phyloP scores from a whole-genome alignment of 495 filamentous ascomycete genomes.

The Cenococcum geophilum region DNA sequence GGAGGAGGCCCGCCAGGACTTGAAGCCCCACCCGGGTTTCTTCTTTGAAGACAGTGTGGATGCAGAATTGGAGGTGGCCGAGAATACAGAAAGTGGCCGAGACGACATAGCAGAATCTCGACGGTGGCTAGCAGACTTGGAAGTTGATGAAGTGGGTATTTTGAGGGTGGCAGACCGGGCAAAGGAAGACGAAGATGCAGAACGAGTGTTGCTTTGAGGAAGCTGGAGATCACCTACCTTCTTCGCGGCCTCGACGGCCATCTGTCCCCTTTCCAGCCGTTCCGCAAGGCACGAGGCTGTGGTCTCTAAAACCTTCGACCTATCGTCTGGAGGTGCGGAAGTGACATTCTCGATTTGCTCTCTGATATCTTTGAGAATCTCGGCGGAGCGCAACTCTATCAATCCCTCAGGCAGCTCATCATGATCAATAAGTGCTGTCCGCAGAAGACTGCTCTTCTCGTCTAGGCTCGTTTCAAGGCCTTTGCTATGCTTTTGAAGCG shows the following conservation, averaged over 20 bases:
- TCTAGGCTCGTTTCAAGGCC: slow-evolving; percentile 38
- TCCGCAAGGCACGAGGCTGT: slow-evolving; percentile 19
- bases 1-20: no score
- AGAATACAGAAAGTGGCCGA: no score
- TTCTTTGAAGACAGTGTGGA: neutral
- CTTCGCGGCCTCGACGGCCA: slow-evolving; percentile 22
- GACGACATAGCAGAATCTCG: no score
- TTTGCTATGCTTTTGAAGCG: slow-evolving; percentile 25
- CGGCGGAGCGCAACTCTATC: slow-evolving; percentile 30
- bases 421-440: slow-evolving; percentile 36
- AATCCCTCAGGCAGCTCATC: slow-evolving; percentile 36
- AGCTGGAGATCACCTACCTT: slow-evolving; percentile 24
- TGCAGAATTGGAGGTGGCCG: no score
- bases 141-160: neutral
- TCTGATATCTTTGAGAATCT: slow-evolving; percentile 28
- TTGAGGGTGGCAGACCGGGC: neutral
- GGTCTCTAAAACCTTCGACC: slow-evolving; percentile 18
- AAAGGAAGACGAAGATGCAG: neutral
- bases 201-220: neutral
- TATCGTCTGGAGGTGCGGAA: slow-evolving; percentile 13
- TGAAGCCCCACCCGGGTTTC: neutral
- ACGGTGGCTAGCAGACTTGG: no score
- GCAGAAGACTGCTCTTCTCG: slow-evolving; percentile 36
- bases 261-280: slow-evolving; percentile 15
- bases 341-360: slow-evolving; percentile 28